phyloP scores from a whole-genome alignment of 768 basidiomycete species.

The Rhizopogon rudus region DNA sequence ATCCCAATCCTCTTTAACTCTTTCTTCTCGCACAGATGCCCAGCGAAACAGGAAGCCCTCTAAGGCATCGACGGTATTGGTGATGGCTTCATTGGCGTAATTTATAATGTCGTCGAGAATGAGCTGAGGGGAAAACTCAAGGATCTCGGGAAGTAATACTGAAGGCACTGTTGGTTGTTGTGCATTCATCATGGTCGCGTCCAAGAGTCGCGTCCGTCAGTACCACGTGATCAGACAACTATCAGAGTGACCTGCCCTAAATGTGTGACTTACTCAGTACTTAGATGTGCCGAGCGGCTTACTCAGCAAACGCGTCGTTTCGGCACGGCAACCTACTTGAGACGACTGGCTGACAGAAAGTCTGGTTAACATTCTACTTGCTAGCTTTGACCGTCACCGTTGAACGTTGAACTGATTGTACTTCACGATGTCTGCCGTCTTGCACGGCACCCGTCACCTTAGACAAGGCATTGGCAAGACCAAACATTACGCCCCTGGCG shows the following conservation, averaged over 20 bases:
- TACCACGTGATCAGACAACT: not conserved
- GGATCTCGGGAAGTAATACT: slow-evolving; percentile 62
- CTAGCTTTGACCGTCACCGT: not conserved
- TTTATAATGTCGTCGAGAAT: slow-evolving; percentile 86
- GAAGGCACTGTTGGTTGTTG: slow-evolving; percentile 32
- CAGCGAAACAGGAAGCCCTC: slow-evolving; percentile 73
- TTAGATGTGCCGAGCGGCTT: slow-evolving; percentile 5
- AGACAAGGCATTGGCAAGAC: slow-evolving; percentile 16
- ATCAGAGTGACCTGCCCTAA: too few relatives aligned
- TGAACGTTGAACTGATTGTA: not conserved
- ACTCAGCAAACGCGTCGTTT: slow-evolving; percentile 15
- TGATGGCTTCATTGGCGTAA: slow-evolving; percentile 73
- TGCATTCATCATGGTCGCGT: slow-evolving; percentile 6
- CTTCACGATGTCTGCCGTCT: slow-evolving; percentile 19
- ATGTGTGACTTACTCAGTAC: too few relatives aligned
- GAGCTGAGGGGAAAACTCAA: slow-evolving; percentile 81
- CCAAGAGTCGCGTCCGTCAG: not conserved
- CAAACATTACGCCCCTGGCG: not conserved
- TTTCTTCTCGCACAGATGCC: slow-evolving; percentile 59
- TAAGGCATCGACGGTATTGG: slow-evolving; percentile 73
- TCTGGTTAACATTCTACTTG: too few relatives aligned
- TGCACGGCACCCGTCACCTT: slow-evolving; percentile 21
- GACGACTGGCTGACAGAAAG: too few relatives aligned
- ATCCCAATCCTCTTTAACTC: slow-evolving; percentile 44
- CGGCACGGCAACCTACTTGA: slow-evolving; percentile 6